Percentiles rank a stretch among this genome's conserved stretches.
phyloP scores from a whole-genome alignment of 2,329 filamentous ascomycete species.

The Coniochaeta prunicola region DNA sequence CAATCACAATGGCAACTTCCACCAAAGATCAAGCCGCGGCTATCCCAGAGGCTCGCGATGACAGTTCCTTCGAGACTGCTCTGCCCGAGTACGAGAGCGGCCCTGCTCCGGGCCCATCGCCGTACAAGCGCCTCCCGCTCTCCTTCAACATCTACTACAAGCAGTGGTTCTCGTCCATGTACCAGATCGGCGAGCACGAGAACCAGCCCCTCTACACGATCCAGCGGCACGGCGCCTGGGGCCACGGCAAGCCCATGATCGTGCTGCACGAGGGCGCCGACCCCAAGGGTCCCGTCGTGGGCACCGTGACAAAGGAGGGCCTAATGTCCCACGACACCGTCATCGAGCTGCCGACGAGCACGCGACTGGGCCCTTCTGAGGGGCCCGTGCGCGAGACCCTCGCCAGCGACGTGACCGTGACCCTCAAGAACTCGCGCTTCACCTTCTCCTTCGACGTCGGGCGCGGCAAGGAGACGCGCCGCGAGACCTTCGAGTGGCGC shows the following conservation, averaged over 20 bases:
- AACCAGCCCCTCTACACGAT: not conserved
- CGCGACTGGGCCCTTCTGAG: not conserved
- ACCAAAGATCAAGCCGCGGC: not conserved
- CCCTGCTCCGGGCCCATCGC: not conserved
- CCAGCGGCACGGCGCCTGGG: not conserved
- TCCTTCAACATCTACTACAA: slow-evolving; percentile 1
- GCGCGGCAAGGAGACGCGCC: not conserved
- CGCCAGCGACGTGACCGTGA: not conserved
- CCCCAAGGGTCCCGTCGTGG: not conserved
- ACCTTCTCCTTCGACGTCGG: not conserved
- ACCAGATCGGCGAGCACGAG: not conserved
- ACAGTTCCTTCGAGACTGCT: not conserved
- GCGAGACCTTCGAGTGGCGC: not conserved
- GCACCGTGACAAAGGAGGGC: not conserved
- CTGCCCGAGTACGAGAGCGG: not conserved
- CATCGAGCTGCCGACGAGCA: not conserved
- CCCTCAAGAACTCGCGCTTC: not conserved
- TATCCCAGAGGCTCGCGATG: not conserved
- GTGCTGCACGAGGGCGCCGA: not conserved
- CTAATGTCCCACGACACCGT: not conserved
- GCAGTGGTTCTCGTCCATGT: slow-evolving; percentile 1
- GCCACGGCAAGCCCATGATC: not conserved
- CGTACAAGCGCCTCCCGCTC: not conserved
- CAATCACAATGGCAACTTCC: not conserved
- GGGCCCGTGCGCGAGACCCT: not conserved